Evolutionary conservation across 768 basidiomycete species (phyloP).

Genomic region (Pulveroboletus sp.): DNA sequence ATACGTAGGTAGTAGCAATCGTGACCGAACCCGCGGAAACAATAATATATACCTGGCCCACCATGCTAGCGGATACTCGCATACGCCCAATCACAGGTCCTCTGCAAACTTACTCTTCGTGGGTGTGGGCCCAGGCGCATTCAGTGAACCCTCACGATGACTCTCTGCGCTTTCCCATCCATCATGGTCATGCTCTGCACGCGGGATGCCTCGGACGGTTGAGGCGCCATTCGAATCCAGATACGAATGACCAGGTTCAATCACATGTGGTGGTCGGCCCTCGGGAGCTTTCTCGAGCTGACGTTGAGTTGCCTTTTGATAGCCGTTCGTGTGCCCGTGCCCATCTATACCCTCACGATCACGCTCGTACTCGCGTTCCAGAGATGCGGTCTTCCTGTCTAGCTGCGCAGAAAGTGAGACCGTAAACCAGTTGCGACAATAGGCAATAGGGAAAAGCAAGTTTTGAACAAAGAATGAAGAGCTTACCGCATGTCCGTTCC

Average conservation of each 20-base stretch:
- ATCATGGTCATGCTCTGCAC: constrained; percentile 10
- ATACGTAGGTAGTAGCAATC: background rate
- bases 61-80: too few species aligned
- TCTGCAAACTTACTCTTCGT: constrained; percentile 32
- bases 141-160: constrained; percentile 5
- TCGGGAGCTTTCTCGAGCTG: constrained; percentile 76
- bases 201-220: constrained; percentile 9
- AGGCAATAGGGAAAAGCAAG: background rate
- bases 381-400: constrained; percentile 40
- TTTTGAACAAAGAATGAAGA: background rate
- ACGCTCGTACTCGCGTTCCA: constrained; percentile 11
- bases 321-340: constrained; percentile 15
- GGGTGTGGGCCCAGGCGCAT: constrained; percentile 30
- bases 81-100: constrained; percentile 11
- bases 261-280: constrained; percentile 39
- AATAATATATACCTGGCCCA: background rate
- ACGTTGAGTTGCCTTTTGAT: constrained; percentile 53
- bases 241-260: constrained; percentile 1
- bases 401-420: constrained; percentile 30
- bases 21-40: background rate
- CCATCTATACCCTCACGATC: background rate
- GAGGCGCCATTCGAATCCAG: constrained; percentile 7
- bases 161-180: constrained; percentile 2
- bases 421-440: constrained; percentile 2
- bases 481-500: constrained; percentile 66